These are phyloP conservation scores for Tremella yokohamensis DNA, from an alignment of 768 basidiomycete species.

Conservation along the genomic window DNA sequence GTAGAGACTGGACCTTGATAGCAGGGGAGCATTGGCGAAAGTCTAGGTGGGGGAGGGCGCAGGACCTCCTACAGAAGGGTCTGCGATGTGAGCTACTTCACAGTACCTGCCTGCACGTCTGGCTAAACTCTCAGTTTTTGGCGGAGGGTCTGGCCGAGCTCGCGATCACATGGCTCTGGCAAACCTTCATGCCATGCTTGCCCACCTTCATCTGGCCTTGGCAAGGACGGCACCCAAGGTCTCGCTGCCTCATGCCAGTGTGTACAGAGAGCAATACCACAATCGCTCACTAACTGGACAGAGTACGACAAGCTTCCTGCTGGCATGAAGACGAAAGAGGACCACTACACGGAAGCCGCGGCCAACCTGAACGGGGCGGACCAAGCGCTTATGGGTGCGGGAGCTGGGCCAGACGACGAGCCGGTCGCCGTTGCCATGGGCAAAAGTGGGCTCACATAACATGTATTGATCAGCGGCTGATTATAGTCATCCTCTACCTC, in stretches of 20 bases:
- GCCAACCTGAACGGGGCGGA: constrained; percentile 55
- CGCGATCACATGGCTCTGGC: constrained; percentile 56
- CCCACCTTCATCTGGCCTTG: constrained; percentile 75
- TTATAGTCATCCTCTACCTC: constrained; percentile 72
- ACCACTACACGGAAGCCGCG: constrained; percentile 55
- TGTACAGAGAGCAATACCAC: constrained; percentile 45
- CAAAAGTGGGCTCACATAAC: constrained; percentile 26
- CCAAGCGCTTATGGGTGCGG: constrained; percentile 55
- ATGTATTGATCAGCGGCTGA: neutral
- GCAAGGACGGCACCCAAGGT: constrained; percentile 81
- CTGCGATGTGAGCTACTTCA: constrained; percentile 46
- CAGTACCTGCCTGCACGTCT: neutral
- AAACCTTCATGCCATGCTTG: constrained; percentile 74
- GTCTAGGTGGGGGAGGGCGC: constrained; percentile 69
- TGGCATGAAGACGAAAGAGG: constrained; percentile 28
- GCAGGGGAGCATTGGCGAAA: constrained; percentile 85
- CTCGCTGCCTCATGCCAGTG: constrained; percentile 68
- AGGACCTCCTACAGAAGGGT: constrained; percentile 66
- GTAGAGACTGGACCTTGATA: constrained; percentile 53
- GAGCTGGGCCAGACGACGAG: constrained; percentile 62
- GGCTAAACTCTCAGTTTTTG: constrained; percentile 25
- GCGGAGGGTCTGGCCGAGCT: constrained; percentile 52
- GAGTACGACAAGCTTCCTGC: constrained; percentile 43
- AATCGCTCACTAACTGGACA: constrained; percentile 12
- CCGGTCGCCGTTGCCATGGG: constrained; percentile 33